These are phyloP conservation scores for Glycine tomentella DNA, from an alignment of 306 rosid species.

Conservation along the genomic window DNA sequence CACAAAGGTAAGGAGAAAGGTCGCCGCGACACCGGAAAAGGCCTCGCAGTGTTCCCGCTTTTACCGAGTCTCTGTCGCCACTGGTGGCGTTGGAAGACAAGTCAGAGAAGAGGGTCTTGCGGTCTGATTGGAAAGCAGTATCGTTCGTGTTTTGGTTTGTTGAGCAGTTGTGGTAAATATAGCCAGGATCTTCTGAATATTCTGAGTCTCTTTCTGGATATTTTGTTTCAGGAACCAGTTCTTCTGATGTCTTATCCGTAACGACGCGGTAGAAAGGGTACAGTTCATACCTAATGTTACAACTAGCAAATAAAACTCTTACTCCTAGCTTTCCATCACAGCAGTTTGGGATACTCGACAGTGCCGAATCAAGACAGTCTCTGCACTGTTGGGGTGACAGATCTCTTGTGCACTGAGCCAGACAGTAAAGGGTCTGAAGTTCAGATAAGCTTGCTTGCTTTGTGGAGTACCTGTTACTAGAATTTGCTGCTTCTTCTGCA, in stretches of 20 bases:
- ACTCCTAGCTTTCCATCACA: not conserved
- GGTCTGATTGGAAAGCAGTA: too few relatives aligned
- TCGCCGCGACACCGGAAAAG: too few relatives aligned
- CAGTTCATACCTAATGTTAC: not conserved
- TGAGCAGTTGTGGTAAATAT: not conserved
- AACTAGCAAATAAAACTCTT: not conserved
- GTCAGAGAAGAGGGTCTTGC: too few relatives aligned
- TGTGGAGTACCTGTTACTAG: not conserved
- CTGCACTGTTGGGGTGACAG: not conserved
- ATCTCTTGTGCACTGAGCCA: not conserved
- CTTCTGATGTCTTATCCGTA: not conserved
- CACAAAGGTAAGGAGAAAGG: too few relatives aligned
- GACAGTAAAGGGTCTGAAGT: not conserved
- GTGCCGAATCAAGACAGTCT: not conserved
- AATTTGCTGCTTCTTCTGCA: not conserved
- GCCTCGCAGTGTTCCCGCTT: too few relatives aligned
- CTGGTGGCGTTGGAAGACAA: too few relatives aligned
- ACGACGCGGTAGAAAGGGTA: not conserved
- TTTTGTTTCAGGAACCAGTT: not conserved
- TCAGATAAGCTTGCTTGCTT: not conserved
- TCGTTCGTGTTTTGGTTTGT: too few relatives aligned
- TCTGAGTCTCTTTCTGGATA: not conserved
- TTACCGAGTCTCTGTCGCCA: too few relatives aligned
- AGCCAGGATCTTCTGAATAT: not conserved
- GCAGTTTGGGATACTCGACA: accelerated